Base-by-base conservation (phyloP, 2,329 filamentous ascomycete genomes). In the Phoma sp. region DNA sequence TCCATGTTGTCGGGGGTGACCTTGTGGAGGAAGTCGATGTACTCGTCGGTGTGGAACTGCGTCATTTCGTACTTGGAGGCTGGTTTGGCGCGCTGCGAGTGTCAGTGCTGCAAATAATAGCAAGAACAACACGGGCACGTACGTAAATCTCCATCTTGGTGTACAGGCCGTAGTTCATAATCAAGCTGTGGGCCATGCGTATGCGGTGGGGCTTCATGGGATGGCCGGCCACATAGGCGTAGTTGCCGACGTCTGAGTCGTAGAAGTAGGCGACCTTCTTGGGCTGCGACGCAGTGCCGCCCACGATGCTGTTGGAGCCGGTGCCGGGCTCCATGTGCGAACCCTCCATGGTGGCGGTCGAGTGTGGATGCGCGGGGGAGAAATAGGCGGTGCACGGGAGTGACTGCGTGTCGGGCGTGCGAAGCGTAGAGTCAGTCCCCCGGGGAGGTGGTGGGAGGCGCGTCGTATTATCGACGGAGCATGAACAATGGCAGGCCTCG, bases 1-100 rank as follows among this genome's bases (percentile, higher is more conserved):
- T 99, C 96, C 91, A 98, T 98, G 74, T 99, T 99, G 79, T 99
- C 95, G 1, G 95, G 96, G 0, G 95, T 98, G 49, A 99, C 95
- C 67, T 96, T 96, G 58, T 85, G 84, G 36, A 89, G 78, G 69
- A 89, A 89, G 51, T 89, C 87, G 69, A 89, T 86, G 72, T 89
- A 89, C 62, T 89, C 87, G 73, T 89, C 87, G 7, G 87, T 89
- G 73, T 89, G 87, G 71, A 89, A 89, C 71, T 89, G 87, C 57
- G 86, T 88, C 86, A 89, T 89, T 69, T 89, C 87, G 71, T 85
- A 86, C 66, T 86, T 87, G 40, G 84, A 86, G 7, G 87, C 80
- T n/a, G 75, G 75, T 53, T 77, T 77, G 18, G 75, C 75, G 60
- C 75, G 74, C 74, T 76, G 63, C 3, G 1, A n/a, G 49, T 9